Evolutionary conservation across 2,329 filamentous ascomycete species (phyloP), one percentile per base, ranked within the genome.

Genomic region (Fusarium poae): DNA sequence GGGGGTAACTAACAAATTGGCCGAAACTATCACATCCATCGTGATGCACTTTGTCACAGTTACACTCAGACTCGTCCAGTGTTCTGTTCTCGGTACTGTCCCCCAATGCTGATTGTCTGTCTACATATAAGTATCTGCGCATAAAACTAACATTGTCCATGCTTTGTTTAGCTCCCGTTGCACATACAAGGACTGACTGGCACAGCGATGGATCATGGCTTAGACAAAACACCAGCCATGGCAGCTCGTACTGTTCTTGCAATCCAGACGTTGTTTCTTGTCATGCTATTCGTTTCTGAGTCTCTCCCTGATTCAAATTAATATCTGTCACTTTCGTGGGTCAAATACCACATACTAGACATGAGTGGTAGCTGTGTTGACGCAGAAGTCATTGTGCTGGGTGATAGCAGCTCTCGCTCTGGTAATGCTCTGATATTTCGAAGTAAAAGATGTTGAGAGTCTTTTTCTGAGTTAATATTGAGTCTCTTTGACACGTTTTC

Each of bases 191-290:
- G 30, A 3, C 21, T 21, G 13, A 5, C 21, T 21, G 13, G 3
- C 20, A 8, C 23, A 27, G 21, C 25, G 5, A 13, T 11, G 16
- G 25, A 15, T 71, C 57, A 75, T 57, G 69, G 57, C 11, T 62
- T 57, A 6, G 70, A 68, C 5, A 73, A 25, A 2, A 74, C 70
- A 7, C 70, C 67, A 12, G 70, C 62, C 71, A 78, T 76, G 30
- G 76, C 77, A 6, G 73, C 54, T 7, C 74, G 74, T 29, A 78
- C 74, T 11, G 77, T 78, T 39, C 68, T 74, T 34, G 74, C 72
- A 54, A 79, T 76, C 70, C 74, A 72, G 15, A 75, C 72, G 54
- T 79, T 78, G 6, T 72, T 78, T 18, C 39, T 56, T 4, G 70
- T 63, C 4, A 68, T 65, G 3, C 65, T 65, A 15, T 67, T 62